Evolutionary conservation across 805 yeast species (phyloP), one percentile per base, ranked within the genome.

Genomic region (Pichia pseudocactophila): DNA sequence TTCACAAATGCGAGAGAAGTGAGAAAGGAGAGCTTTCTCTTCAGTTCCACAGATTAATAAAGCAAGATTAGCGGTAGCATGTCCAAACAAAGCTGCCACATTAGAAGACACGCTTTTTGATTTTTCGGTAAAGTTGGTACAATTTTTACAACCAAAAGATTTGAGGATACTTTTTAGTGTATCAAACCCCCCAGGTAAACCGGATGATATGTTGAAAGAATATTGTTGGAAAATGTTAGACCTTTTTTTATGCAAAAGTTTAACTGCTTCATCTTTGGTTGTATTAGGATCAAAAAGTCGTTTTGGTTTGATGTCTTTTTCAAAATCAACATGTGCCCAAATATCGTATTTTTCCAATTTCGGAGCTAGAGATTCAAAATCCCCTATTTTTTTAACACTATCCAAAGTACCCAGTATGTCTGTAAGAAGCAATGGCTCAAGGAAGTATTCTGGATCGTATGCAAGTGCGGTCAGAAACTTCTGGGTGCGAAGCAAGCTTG

Each of bases 401-500:
- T 57, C 61, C n/a, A 55, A 36, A 1, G 61, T 58, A 11, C 68
- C 69, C 12, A 41, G 19, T 0, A 77, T 64, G 34, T 73, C 76
- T 2, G 61, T 61, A 2, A 80, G 45, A 45, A 77, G 80, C 3
- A 61, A 54, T 0, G 88, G 85, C 27, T 75, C 72, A 1, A 83
- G 50, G 3, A 79, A 72, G 41, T 66, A 61, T n/a, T 63, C 60
- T 9, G 76, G 71, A 37, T 69, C 77, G 34, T 67, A 67, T 40
- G 87, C 75, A 39, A 88, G 62, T 17, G 88, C 77, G 34, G 74
- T 72, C 41, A 90, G 68, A 54, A 90, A 89, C 62, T 90, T 92
- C 44, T 83, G 95, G 0, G 97, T 90, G 50, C 97, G 68, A 52
- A 83, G 57, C n/a, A 82, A 69, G 46, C 77, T 77, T 1, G 97